These are phyloP conservation scores for Gardenia jasminoides DNA, from an alignment of 257 asterid genomes.

Conservation along the genomic window DNA sequence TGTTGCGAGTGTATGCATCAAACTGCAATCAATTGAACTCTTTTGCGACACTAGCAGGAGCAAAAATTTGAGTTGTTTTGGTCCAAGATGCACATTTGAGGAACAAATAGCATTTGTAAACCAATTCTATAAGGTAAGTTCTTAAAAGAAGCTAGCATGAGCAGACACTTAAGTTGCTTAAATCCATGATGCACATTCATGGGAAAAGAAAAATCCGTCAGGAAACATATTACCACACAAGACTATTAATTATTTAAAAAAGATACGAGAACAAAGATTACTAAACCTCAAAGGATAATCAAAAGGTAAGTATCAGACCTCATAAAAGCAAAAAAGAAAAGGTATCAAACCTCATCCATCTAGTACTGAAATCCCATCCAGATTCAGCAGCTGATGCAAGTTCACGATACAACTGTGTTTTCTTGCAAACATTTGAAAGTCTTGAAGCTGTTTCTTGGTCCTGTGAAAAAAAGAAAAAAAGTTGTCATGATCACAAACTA, in stretches of 20 bases:
- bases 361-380: slow-evolving; percentile 95
- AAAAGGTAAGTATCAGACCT: neutral
- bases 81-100: neutral
- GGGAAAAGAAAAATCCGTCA: neutral
- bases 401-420: slow-evolving; percentile 62
- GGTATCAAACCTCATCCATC: slow-evolving; percentile 87
- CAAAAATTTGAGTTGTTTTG: neutral
- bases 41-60: neutral
- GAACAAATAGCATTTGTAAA: neutral
- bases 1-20: neutral
- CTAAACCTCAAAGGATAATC: neutral
- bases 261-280: neutral
- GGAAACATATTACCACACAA: neutral
- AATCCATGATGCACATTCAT: neutral
- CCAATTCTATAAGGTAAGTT: no score
- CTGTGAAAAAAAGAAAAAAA: slow-evolving; percentile 32
- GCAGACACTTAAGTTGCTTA: neutral
- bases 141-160: neutral
- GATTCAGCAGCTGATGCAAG: slow-evolving; percentile 89
- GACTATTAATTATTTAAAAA: neutral
- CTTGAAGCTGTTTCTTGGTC: slow-evolving; percentile 72
- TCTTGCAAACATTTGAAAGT: slow-evolving; percentile 46
- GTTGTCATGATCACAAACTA: neutral
- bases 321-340: no score
- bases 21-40: neutral